Conservation (phyloP, 2,329 filamentous ascomycete species). For the Exophiala sp. region DNA sequence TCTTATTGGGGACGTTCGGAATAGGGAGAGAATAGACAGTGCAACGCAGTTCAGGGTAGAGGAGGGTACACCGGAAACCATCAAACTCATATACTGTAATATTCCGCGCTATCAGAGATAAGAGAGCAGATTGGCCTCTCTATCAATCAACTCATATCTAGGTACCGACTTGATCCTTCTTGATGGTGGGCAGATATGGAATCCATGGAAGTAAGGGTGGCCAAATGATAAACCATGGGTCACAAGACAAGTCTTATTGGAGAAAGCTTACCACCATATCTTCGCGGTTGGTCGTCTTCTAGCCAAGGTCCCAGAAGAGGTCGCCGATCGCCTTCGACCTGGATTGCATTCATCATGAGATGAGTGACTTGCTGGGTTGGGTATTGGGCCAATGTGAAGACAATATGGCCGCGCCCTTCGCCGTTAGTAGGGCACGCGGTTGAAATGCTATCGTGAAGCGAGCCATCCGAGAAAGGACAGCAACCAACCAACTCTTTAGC, state of each 20-base stretch:
- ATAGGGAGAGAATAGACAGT: no score
- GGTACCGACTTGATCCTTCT: constrained; percentile 8
- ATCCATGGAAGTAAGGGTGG: neutral
- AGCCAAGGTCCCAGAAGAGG: neutral
- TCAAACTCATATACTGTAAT: constrained; percentile 3
- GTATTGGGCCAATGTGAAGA: no score
- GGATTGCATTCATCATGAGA: neutral
- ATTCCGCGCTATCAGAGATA: constrained; percentile 14
- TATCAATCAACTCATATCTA: constrained; percentile 8
- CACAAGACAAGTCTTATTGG: neutral
- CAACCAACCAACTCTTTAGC: neutral
- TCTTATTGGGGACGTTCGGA: no score
- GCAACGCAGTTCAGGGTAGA: no score
- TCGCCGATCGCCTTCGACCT: neutral
- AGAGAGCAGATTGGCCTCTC: constrained; percentile 2
- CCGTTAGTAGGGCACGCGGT: constrained; percentile 1
- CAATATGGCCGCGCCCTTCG: neutral
- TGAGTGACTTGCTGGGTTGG: no score
- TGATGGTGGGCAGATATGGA: constrained; percentile 2
- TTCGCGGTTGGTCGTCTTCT: neutral
- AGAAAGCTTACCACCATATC: neutral
- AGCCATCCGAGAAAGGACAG: neutral
- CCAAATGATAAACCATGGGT: neutral
- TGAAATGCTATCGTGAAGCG: constrained; percentile 4
- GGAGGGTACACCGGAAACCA: neutral